Conservation (phyloP, 495 filamentous ascomycete species). For the Astrothelium subdiscretum region DNA sequence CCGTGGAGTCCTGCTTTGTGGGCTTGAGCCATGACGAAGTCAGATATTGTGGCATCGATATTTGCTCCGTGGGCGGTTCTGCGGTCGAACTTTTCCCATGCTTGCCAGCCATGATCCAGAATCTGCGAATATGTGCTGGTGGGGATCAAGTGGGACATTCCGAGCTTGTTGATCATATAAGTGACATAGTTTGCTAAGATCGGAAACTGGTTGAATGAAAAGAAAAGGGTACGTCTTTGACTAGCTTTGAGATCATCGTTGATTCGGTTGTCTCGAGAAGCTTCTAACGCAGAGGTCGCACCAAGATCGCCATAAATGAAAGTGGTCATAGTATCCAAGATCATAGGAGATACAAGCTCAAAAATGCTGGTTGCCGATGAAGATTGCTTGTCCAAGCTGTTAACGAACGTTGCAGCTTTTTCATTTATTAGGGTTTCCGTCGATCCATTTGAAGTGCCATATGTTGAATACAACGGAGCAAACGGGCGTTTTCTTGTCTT, state of each 20-base stretch:
- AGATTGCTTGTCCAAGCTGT: background rate
- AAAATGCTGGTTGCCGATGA: background rate
- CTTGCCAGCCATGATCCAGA: background rate
- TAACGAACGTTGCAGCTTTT: background rate
- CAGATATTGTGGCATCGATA: background rate
- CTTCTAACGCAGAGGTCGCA: background rate
- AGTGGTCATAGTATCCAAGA: background rate
- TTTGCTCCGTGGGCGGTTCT: background rate
- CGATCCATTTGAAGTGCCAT: background rate
- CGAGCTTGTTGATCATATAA: background rate
- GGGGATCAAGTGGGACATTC: background rate
- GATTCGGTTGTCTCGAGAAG: background rate
- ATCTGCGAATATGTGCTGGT: background rate
- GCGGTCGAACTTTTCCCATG: background rate
- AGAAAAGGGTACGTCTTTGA: background rate
- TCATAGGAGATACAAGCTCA: background rate
- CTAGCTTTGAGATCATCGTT: background rate
- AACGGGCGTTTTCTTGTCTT: background rate
- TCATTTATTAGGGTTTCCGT: background rate
- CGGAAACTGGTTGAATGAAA: background rate
- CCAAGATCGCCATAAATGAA: background rate
- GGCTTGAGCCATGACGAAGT: background rate
- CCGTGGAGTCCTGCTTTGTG: background rate
- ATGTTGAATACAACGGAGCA: background rate
- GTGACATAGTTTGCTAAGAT: background rate